phyloP scores from a whole-genome alignment of 257 asterid species.

The Lithospermum erythrorhizon region DNA sequence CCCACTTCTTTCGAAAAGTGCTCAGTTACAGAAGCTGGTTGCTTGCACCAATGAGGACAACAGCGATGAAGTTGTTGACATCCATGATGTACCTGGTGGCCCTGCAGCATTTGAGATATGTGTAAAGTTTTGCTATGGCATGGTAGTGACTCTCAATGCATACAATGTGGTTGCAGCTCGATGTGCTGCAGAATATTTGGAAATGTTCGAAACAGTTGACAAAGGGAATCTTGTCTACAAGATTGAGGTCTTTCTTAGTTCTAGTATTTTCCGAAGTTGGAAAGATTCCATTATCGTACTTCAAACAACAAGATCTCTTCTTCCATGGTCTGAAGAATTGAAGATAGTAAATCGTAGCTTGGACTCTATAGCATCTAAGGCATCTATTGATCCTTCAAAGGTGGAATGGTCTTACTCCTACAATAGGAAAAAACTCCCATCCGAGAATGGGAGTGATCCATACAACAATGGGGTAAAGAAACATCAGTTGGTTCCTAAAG shows the following conservation, averaged over 20 bases:
- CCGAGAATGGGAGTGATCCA: slow-evolving; percentile 40
- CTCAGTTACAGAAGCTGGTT: slow-evolving; percentile 52
- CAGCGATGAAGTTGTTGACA: slow-evolving; percentile 30
- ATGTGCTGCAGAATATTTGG: slow-evolving; percentile 81
- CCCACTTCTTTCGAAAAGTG: slow-evolving; percentile 69
- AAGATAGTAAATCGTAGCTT: slow-evolving; percentile 55
- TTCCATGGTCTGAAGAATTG: slow-evolving; percentile 63
- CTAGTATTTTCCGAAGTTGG: slow-evolving; percentile 85
- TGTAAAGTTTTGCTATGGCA: slow-evolving; percentile 78
- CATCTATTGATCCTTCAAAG: slow-evolving; percentile 46
- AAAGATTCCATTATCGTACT: slow-evolving; percentile 88
- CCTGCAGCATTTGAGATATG: slow-evolving; percentile 78
- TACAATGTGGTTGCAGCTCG: slow-evolving; percentile 74
- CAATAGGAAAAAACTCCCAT: slow-evolving; percentile 43
- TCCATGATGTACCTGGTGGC: slow-evolving; percentile 74
- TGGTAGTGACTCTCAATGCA: slow-evolving; percentile 71
- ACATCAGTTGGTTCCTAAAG: slow-evolving; percentile 52
- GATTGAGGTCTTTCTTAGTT: slow-evolving; percentile 64
- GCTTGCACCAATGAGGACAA: slow-evolving; percentile 27
- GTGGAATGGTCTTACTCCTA: slow-evolving; percentile 73
- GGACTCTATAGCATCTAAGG: slow-evolving; percentile 58
- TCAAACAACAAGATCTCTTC: slow-evolving; percentile 56
- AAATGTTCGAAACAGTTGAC: slow-evolving; percentile 67
- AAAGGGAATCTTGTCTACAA: slow-evolving; percentile 80
- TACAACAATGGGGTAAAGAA: slow-evolving; percentile 52